Conservation (phyloP, 768 basidiomycete species). For the Leucocoprinus leucothites region DNA sequence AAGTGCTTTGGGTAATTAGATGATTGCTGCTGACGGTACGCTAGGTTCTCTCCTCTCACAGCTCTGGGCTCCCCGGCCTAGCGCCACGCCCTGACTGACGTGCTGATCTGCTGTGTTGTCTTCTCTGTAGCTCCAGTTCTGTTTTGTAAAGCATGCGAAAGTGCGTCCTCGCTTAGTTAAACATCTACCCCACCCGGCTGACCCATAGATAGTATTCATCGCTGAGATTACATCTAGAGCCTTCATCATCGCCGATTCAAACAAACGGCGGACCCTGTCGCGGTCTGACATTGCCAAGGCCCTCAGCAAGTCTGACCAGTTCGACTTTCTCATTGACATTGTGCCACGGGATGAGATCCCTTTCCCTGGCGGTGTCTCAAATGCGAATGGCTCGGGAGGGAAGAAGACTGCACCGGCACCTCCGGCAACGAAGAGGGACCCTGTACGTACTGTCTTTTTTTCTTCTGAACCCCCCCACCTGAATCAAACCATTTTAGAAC, state of each 20-base stretch:
- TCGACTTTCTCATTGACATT: conserved; percentile 97
- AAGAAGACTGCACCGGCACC: conserved; percentile 10
- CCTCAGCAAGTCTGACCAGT: conserved; percentile 89
- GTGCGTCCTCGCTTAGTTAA: conserved; percentile 45
- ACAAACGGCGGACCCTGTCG: conserved; percentile 94
- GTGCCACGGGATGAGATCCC: conserved; percentile 79
- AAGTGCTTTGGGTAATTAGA: conserved; percentile 41
- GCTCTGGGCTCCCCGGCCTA: conserved; percentile 12
- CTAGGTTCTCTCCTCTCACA: conserved; percentile 4
- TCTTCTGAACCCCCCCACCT: not conserved
- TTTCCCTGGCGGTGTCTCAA: conserved; percentile 24
- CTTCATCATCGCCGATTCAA: conserved; percentile 92
- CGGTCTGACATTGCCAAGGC: conserved; percentile 94
- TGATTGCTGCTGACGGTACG: conserved; percentile 96
- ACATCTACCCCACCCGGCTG: not conserved
- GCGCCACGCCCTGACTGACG: conserved; percentile 13
- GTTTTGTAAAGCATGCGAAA: conserved; percentile 98
- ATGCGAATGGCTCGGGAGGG: conserved; percentile 7
- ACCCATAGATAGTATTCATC: conserved; percentile 74
- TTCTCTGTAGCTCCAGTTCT: conserved; percentile 73
- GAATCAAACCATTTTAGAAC: not conserved
- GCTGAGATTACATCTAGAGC: conserved; percentile 95
- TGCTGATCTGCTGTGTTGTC: conserved; percentile 3
- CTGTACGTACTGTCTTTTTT: not conserved
- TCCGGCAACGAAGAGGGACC: conserved; percentile 8